Percentiles rank a stretch among this genome's conserved stretches.
phyloP scores from a whole-genome alignment of 176 grass and related monocot genomes.

The Otatea glauca region DNA sequence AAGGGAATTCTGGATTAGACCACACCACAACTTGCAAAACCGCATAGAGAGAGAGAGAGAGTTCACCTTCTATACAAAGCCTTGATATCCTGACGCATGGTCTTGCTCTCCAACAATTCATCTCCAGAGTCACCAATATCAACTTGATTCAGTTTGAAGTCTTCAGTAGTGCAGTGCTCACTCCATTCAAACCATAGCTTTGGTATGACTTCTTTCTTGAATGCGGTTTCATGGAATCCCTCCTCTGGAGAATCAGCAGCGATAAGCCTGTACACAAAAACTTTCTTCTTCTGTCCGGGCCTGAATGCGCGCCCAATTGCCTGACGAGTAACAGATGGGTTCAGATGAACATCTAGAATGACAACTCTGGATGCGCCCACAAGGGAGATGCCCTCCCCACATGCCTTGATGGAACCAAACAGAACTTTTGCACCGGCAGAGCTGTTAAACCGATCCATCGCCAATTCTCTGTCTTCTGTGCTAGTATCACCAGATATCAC shows the following conservation, averaged over 20 bases:
- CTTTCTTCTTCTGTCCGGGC: slow-evolving; percentile 83
- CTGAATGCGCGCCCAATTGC: slow-evolving; percentile 91
- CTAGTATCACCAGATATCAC: slow-evolving; percentile 70
- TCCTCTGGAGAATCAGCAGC: slow-evolving; percentile 63
- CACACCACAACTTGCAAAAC: background rate
- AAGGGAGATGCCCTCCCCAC: slow-evolving; percentile 90
- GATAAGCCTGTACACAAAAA: slow-evolving; percentile 73
- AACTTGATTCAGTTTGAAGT: slow-evolving; percentile 63
- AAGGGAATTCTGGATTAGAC: slow-evolving; percentile 11
- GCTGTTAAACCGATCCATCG: slow-evolving; percentile 79
- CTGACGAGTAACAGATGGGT: slow-evolving; percentile 92
- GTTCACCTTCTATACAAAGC: slow-evolving; percentile 68
- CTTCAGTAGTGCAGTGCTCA: slow-evolving; percentile 48
- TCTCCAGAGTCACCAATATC: slow-evolving; percentile 49
- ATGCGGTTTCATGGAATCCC: slow-evolving; percentile 51
- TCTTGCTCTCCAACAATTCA: slow-evolving; percentile 55
- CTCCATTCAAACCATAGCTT: slow-evolving; percentile 76
- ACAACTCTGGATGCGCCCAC: slow-evolving; percentile 82
- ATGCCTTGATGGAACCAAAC: slow-evolving; percentile 91
- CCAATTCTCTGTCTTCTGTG: slow-evolving; percentile 72
- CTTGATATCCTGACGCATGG: slow-evolving; percentile 64
- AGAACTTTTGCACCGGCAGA: slow-evolving; percentile 83
- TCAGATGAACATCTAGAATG: slow-evolving; percentile 88
- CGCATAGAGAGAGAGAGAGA: background rate
- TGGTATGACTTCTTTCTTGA: slow-evolving; percentile 52